Conservation (phyloP, 164 flowering plant genomes). For the Cinnamomum micranthum region DNA sequence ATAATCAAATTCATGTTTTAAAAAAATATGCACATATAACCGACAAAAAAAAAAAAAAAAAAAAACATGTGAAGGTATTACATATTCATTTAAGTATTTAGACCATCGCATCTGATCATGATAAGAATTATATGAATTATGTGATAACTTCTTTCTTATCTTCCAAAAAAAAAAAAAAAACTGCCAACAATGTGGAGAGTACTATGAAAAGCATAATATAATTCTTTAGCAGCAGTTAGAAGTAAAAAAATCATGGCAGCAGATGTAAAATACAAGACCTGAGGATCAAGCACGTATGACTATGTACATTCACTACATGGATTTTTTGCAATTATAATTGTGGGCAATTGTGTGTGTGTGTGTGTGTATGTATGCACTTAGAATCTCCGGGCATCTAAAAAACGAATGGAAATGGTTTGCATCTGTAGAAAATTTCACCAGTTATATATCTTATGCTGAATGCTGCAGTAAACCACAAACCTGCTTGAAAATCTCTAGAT, state of each 20-base stretch:
- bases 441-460: background rate
- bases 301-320: too few relatives aligned
- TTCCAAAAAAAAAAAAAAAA: too few relatives aligned
- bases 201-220: too few relatives aligned
- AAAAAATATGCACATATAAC: background rate
- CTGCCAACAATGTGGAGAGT: too few relatives aligned
- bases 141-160: background rate
- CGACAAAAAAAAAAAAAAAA: background rate
- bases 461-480: conserved; percentile 2
- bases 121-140: background rate
- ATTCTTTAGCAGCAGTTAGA: too few relatives aligned
- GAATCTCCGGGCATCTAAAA: background rate
- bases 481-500: background rate
- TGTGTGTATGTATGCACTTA: background rate
- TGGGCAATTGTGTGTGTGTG: background rate
- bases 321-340: too few relatives aligned
- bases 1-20: background rate
- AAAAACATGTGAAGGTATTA: background rate
- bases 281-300: too few relatives aligned
- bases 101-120: too few relatives aligned
- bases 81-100: background rate
- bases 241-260: too few relatives aligned
- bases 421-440: background rate
- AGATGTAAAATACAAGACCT: too few relatives aligned
- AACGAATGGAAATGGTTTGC: background rate